Evolutionary conservation across 148 eudicot genomes (phyloP), one percentile per base, ranked within the genome.

Genomic region (Oxyria digyna): DNA sequence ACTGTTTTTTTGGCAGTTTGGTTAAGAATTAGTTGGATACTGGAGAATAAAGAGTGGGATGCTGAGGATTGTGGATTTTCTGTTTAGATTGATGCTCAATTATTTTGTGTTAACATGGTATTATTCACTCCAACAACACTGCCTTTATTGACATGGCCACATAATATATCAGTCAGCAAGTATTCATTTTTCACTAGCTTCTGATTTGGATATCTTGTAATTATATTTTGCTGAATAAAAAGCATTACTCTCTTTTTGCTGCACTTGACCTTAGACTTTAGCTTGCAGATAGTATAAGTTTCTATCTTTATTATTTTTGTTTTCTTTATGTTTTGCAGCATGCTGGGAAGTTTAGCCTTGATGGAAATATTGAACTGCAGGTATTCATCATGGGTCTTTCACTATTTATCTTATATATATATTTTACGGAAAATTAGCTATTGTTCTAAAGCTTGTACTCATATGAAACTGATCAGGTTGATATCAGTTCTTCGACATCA

Each of bases 311-410:
- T 2, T 23, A 55, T 10, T 59, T 59, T 59, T 13, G 14, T 13
- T 59, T 29, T 59, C 29, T 38, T 5, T 66, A 23, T 41, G 27
- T 18, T 20, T 69, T 74, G 81, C 91, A 93, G 89, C 83, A 80
- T 72, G 87, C 78, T 46, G 89, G 71, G 72, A 87, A 78, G 79
- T 91, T 82, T 84, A 87, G 72, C 68, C 92, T 94, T 26, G 96
- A 81, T 62, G 87, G 85, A 72, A 84, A 85, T 70, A 80, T 81
- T 71, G 96, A 91, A 75, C 79, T 94, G 75, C 97, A 87, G 97
- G 99, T 94, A 84, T 75, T 12, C 7, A 41, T 59, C 65, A 27
- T 35, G 69, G 26, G 9, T 35, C 38, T 2, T 6, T 3, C 38
- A n/a, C 21, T 49, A 29, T n/a, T 67, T 41, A 33, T 37, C 67